Percentiles rank a stretch among this genome's conserved stretches.
Conservation (phyloP, 257 asterid genomes). For the Scutellaria minor region DNA sequence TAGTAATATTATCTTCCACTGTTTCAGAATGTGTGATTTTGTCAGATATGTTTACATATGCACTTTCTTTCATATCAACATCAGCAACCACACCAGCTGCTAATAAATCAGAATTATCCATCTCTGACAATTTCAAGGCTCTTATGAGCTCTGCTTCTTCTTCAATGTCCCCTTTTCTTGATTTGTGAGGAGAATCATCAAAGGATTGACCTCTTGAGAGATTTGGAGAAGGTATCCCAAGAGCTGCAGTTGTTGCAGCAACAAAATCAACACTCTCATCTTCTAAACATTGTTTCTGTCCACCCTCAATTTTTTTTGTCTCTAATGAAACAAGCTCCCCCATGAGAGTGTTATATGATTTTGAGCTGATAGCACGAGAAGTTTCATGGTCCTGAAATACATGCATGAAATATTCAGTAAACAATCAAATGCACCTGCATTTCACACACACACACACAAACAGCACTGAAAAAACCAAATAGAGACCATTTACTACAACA, state of each 20-base stretch:
- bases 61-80: slow-evolving; percentile 43
- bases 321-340: slow-evolving; percentile 92
- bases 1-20: slow-evolving; percentile 34
- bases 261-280: slow-evolving; percentile 88
- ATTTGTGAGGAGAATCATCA: slow-evolving; percentile 61
- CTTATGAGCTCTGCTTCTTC: slow-evolving; percentile 77
- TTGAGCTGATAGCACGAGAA: slow-evolving; percentile 77
- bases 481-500: slow-evolving; percentile 5
- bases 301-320: slow-evolving; percentile 54
- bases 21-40: slow-evolving; percentile 36
- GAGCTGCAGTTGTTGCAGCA: slow-evolving; percentile 96
- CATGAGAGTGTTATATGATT: slow-evolving; percentile 87
- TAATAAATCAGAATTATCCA: slow-evolving; percentile 41
- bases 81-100: slow-evolving; percentile 40
- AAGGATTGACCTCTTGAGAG: slow-evolving; percentile 83
- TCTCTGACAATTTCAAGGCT: slow-evolving; percentile 67
- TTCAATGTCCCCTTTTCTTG: slow-evolving; percentile 81
- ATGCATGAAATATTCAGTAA: slow-evolving; percentile 36
- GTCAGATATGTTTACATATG: slow-evolving; percentile 35
- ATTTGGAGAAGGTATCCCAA: slow-evolving; percentile 94
- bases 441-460: neutral
- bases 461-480: slow-evolving; percentile 20
- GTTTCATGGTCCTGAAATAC: slow-evolving; percentile 74
- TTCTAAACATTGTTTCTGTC: slow-evolving; percentile 47
- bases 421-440: slow-evolving; percentile 1